Evolutionary conservation across 805 yeast genomes (phyloP), one percentile per base, ranked within the genome.

Genomic region (Cephaloascus albidus): DNA sequence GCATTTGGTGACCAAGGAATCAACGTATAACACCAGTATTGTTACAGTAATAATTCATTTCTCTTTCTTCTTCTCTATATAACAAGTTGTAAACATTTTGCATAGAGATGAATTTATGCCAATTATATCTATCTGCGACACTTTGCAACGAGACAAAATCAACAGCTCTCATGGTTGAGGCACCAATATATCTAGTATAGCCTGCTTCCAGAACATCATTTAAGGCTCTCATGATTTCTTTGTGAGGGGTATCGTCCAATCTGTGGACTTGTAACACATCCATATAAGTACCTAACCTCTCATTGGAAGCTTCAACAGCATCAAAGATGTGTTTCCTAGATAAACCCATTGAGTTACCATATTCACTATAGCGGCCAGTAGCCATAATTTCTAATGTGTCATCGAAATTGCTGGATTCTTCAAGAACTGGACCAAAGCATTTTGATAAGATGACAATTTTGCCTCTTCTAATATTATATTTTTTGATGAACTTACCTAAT

Each of bases 1-100:
- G 59, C 59, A 37, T 47, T 45, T 20, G 61, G 63, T 5, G 60
- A 53, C 53, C 53, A 58, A 6, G 61, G 61, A 28, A 58, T 55
- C 5, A 54, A 33, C 8, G 54, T n/a, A n/a, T 56, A 10, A 58
- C 58, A 36, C 46, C 45, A 28, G 41, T 44, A 4, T 49, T 44
- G 20, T 52, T 40, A 36, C 60, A 55, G 40, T 45, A 58, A 16
- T 54, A 54, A 36, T 50, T 54, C 58, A 57, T 50, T 40, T 57
- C 63, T 20, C 57, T 41, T 36, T 58, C 63, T 30, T 56, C 60
- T 40, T 58, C 61, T 18, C 61, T 45, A 39, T 52, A 41, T 15
- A 57, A 27, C 43, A 58, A 50, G 43, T 53, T 55, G 42, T 58
- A 56, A 49, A 43, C 53, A 39, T 49, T 54, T 40, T 58, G 61